A percentile compares a stretch with the other conserved stretches of the same genome.
Evolutionary conservation across 2,329 filamentous ascomycete genomes (phyloP).

Genomic region (Diaporthe destruens): DNA sequence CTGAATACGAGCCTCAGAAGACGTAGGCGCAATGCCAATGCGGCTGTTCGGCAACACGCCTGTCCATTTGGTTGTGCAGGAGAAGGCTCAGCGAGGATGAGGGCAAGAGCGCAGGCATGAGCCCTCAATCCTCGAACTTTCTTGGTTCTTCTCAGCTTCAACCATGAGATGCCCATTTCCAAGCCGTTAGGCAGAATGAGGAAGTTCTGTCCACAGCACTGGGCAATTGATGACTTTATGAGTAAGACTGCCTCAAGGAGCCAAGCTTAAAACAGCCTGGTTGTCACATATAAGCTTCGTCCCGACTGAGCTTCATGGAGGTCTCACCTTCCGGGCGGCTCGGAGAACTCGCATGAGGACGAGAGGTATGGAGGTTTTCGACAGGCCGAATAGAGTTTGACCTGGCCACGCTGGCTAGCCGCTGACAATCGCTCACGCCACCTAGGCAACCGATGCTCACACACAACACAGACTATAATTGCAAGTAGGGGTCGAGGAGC

Average conservation of each 20-base stretch:
- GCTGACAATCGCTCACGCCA: neutral
- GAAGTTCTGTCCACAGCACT: neutral
- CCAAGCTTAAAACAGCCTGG: slow-evolving; percentile 12
- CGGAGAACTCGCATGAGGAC: slow-evolving; percentile 7
- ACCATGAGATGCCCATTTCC: slow-evolving; percentile 11
- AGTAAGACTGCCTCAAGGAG: neutral
- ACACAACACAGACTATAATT: neutral
- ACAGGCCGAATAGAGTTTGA: slow-evolving; percentile 17
- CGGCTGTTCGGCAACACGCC: neutral
- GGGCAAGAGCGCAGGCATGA: neutral
- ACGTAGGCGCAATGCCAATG: neutral
- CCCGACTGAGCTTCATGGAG: neutral
- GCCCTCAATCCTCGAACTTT: slow-evolving; percentile 9
- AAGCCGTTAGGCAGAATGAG: neutral
- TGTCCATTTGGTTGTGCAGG: neutral
- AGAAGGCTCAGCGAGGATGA: neutral
- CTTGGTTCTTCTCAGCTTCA: neutral
- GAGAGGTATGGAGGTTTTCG: slow-evolving; percentile 13
- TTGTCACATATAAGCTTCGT: slow-evolving; percentile 4
- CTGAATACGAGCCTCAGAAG: slow-evolving; percentile 13
- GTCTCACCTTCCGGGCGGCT: slow-evolving; percentile 16
- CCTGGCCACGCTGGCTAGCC: neutral
- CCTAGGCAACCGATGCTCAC: neutral
- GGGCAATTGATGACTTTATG: neutral
- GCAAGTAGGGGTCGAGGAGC: neutral